Evolutionary conservation across 768 basidiomycete species (phyloP).

Genomic region (Macrolepiota dolichaula): DNA sequence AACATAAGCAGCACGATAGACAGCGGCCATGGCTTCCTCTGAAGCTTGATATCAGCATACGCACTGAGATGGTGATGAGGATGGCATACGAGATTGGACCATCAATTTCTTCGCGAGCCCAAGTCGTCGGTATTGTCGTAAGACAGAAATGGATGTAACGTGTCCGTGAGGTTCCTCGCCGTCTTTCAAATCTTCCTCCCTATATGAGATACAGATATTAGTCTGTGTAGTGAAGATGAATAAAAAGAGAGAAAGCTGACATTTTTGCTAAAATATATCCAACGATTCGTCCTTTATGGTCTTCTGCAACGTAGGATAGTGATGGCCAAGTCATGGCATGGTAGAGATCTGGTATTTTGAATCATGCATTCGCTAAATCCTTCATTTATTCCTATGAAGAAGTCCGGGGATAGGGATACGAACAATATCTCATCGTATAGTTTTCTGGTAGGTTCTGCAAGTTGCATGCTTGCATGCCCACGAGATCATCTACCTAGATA

Average conservation of each 20-base stretch:
- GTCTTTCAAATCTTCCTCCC: constrained; percentile 63
- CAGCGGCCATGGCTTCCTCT: constrained; percentile 91
- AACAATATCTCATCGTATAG: constrained; percentile 83
- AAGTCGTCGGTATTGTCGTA: constrained; percentile 85
- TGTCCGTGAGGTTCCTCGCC: constrained; percentile 83
- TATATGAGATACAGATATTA: constrained; percentile 20
- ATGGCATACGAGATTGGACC: constrained; percentile 84
- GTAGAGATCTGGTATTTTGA: constrained; percentile 60
- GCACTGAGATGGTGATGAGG: background rate
- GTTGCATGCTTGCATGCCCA: constrained; percentile 96
- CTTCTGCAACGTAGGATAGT: constrained; percentile 91
- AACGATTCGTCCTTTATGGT: constrained; percentile 85
- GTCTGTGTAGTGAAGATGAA: background rate
- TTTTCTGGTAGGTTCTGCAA: constrained; percentile 94
- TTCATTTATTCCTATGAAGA: constrained; percentile 7
- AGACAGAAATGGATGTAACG: constrained; percentile 94
- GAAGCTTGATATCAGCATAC: constrained; percentile 7
- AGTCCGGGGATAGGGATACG: constrained; percentile 17
- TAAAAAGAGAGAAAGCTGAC: constrained; percentile 39
- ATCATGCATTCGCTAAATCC: constrained; percentile 10
- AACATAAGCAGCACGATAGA: constrained; percentile 84
- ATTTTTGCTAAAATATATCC: constrained; percentile 97
- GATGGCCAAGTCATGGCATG: constrained; percentile 95
- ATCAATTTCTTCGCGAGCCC: constrained; percentile 95
- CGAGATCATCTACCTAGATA: constrained; percentile 76